These are phyloP conservation scores for Podila horticola DNA, from an alignment of 192 early-diverging fungal genomes.

Conservation along the genomic window DNA sequence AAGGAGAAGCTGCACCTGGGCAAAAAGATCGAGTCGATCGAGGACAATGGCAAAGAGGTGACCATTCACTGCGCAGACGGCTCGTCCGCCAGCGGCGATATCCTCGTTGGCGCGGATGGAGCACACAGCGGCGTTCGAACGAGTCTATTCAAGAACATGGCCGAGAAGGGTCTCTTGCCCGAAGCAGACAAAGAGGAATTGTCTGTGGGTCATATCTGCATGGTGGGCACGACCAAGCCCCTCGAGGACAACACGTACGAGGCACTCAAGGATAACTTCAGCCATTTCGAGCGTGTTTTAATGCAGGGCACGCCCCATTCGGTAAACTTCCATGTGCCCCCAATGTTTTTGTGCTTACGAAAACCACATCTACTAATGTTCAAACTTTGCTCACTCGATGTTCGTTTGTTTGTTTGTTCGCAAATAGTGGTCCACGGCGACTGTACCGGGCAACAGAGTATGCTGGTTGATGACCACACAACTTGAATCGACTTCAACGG, in stretches of 20 bases:
- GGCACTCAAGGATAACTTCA: conserved; percentile 1
- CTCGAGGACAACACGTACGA: neutral
- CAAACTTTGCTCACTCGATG: neutral
- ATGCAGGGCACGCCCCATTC: neutral
- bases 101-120: conserved; percentile 27
- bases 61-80: conserved; percentile 8
- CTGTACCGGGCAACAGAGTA: conserved; percentile 2
- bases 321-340: neutral
- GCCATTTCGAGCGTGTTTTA: neutral
- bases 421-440: conserved; percentile 3
- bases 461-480: conserved; percentile 4
- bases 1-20: neutral
- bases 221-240: neutral
- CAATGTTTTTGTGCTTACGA: neutral
- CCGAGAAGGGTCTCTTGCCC: neutral
- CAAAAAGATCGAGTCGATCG: conserved; percentile 6
- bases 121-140: conserved; percentile 14
- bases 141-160: neutral
- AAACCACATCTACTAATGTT: neutral
- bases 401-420: neutral
- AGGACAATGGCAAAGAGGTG: conserved; percentile 1
- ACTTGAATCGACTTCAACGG: neutral
- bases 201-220: neutral
- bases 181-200: neutral
- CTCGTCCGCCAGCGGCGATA: conserved; percentile 7